A percentile compares a stretch with the other conserved stretches of the same genome.
Evolutionary conservation across 176 grass and related monocot genomes (phyloP).

Genomic region (Alloteropsis semialata): DNA sequence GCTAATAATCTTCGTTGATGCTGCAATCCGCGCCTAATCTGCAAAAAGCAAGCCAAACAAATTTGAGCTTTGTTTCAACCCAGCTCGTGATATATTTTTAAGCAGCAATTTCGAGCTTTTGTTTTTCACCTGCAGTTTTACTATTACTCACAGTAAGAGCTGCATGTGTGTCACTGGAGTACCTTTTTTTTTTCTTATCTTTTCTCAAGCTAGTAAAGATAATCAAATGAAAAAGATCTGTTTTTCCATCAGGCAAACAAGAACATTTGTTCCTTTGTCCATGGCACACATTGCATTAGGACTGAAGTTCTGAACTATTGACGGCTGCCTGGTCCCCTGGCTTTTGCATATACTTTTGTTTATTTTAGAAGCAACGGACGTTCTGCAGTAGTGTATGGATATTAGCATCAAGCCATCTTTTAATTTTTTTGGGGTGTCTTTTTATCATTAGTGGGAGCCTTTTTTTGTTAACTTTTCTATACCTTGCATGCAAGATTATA

Average conservation of each 20-base stretch:
- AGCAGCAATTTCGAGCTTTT: not conserved
- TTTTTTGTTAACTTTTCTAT: not conserved
- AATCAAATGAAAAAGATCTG: not conserved
- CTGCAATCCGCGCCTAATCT: constrained; percentile 7
- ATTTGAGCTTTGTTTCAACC: not conserved
- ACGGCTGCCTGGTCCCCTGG: constrained; percentile 2
- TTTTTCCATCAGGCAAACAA: constrained; percentile 17
- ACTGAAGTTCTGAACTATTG: constrained; percentile 26
- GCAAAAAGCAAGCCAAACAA: not conserved
- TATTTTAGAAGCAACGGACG: constrained; percentile 17
- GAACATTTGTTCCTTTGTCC: not conserved
- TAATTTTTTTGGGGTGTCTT: not conserved
- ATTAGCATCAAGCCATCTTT: constrained; percentile 9
- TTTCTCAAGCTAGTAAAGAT: not conserved
- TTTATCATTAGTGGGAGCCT: constrained; percentile 18
- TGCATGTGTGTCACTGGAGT: not conserved
- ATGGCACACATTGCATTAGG: not conserved
- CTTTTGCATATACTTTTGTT: constrained; percentile 28
- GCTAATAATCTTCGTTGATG: not conserved
- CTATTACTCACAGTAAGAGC: not conserved
- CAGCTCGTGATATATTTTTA: not conserved
- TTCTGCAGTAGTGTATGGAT: constrained; percentile 9
- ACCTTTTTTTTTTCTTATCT: not conserved
- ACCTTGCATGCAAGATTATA: constrained; percentile 31
- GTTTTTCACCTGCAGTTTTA: not conserved